Conservation (phyloP, 768 basidiomycete species). For the Serendipita sp. region DNA sequence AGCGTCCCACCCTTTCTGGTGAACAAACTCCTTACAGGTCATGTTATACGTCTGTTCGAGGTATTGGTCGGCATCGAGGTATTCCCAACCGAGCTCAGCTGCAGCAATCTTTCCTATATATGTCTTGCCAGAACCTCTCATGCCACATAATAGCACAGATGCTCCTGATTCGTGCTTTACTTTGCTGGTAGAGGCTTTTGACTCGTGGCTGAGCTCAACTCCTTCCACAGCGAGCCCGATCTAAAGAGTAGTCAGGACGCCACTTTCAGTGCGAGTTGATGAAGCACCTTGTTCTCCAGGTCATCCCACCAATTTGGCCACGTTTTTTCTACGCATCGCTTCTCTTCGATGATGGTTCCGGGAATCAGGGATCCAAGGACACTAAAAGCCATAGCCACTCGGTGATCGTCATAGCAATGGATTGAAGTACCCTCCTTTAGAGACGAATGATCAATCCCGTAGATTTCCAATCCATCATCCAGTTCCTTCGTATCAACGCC, state of each 20-base stretch:
- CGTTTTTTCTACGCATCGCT: conserved; percentile 96
- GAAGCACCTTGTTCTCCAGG: conserved; percentile 58
- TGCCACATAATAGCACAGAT: conserved; percentile 66
- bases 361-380: conserved; percentile 62
- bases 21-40: conserved; percentile 60
- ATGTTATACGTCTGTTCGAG: conserved; percentile 51
- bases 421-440: conserved; percentile 61
- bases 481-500: conserved; percentile 85
- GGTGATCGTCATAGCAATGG: conserved; percentile 96
- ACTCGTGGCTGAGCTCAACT: conserved; percentile 44
- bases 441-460: conserved; percentile 50
- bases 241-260: conserved; percentile 24
- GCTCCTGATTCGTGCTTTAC: conserved; percentile 17
- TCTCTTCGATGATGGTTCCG: conserved; percentile 80
- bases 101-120: conserved; percentile 72
- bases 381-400: conserved; percentile 96
- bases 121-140: conserved; percentile 95
- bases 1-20: conserved; percentile 69
- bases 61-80: conserved; percentile 72
- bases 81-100: conserved; percentile 48
- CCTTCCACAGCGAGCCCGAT: conserved; percentile 82
- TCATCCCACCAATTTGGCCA: conserved; percentile 99
- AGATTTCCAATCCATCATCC: conserved; percentile 81
- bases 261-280: not conserved
- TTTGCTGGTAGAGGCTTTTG: conserved; percentile 30